Evolutionary conservation across 345 rosid species (phyloP).

Genomic region (Eucalyptus microcorys): DNA sequence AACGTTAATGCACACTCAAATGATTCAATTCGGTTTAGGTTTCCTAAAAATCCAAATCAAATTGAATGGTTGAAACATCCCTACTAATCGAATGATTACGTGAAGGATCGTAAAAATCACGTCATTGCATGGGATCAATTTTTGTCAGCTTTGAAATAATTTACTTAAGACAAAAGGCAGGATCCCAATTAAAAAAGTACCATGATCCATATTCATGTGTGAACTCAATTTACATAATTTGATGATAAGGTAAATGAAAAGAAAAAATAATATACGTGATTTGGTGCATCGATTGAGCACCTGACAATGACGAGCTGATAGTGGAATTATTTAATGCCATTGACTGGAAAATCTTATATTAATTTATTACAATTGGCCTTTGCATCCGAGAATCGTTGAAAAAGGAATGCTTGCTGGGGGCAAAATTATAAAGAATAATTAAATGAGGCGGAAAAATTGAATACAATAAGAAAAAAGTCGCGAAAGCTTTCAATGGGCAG

Average conservation of each 20-base stretch:
- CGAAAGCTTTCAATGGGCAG: neutral
- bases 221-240: neutral
- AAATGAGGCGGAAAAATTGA: neutral
- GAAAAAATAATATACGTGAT: neutral
- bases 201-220: neutral
- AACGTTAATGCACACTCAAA: neutral
- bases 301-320: neutral
- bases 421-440: neutral
- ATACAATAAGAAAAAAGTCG: neutral
- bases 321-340: neutral
- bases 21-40: fast-evolving
- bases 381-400: neutral
- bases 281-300: neutral
- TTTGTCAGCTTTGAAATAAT: neutral
- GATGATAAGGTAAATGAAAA: neutral
- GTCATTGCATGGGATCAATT: neutral
- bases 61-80: neutral
- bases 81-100: neutral
- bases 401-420: neutral
- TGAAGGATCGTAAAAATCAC: neutral
- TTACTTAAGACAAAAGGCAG: neutral
- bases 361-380: neutral
- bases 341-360: neutral
- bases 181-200: neutral
- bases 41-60: fast-evolving